phyloP scores from a whole-genome alignment of 106 monocot species.

The Dioscorea dumetorum region DNA sequence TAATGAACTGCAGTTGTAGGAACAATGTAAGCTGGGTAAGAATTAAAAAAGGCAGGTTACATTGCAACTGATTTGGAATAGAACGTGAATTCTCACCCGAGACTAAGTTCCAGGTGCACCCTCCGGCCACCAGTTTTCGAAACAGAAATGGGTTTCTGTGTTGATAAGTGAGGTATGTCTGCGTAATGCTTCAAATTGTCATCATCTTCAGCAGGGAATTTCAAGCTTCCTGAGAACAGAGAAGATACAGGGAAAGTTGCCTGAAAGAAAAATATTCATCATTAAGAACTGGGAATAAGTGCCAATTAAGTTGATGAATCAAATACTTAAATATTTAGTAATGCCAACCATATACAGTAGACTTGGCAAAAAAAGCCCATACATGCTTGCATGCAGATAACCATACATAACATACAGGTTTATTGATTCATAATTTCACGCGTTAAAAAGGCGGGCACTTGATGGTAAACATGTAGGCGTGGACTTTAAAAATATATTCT shows the following conservation, averaged over 20 bases:
- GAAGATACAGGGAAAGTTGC: conserved; percentile 69
- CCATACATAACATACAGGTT: too few relatives aligned
- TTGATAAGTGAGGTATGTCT: conserved; percentile 47
- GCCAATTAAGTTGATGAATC: background rate
- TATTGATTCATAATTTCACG: background rate
- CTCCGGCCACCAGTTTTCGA: conserved; percentile 34
- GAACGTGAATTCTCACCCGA: conserved; percentile 41
- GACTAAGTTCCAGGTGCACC: conserved; percentile 63
- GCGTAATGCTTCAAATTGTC: conserved; percentile 50
- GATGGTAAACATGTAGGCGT: background rate
- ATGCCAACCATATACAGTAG: background rate
- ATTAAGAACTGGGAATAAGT: background rate
- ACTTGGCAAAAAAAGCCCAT: background rate
- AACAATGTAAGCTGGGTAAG: background rate
- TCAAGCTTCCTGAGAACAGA: conserved; percentile 76
- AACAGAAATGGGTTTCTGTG: conserved; percentile 14
- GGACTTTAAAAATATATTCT: too few relatives aligned
- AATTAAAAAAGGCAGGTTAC: background rate
- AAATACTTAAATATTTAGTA: background rate
- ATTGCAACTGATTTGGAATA: background rate
- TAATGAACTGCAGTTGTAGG: conserved; percentile 44
- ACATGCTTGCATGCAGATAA: too few relatives aligned
- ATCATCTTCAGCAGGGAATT: conserved; percentile 51
- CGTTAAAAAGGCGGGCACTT: background rate
- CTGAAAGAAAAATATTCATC: conserved; percentile 29